Evolutionary conservation across 129 eudicot species (phyloP).

Genomic region (Centaurea solstitialis): DNA sequence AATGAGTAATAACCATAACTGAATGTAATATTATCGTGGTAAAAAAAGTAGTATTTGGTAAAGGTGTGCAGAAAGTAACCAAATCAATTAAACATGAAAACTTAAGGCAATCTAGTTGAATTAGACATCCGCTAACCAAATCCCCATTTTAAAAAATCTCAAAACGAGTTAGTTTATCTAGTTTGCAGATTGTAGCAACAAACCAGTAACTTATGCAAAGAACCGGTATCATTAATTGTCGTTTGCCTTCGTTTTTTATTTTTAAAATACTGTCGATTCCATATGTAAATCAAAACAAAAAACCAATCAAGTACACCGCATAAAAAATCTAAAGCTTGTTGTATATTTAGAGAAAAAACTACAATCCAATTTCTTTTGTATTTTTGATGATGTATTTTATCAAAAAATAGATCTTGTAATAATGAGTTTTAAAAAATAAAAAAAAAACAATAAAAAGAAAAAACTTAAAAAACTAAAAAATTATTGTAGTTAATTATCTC

Average conservation of each 20-base stretch:
- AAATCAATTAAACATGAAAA: not conserved
- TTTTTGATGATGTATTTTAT: not conserved
- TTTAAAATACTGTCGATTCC: not conserved
- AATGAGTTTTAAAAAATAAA: not conserved
- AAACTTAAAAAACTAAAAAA: too few relatives aligned
- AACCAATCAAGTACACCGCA: not conserved
- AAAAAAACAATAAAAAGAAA: not conserved
- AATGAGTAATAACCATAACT: too few relatives aligned
- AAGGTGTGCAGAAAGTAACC: not conserved
- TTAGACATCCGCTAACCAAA: not conserved
- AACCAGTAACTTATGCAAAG: too few relatives aligned
- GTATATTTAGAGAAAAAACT: not conserved
- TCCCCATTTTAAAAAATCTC: not conserved
- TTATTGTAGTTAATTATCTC: conserved; percentile 13
- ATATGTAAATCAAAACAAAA: not conserved
- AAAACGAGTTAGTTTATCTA: too few relatives aligned
- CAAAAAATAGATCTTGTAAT: not conserved
- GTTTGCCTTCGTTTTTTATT: not conserved
- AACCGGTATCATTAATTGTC: not conserved
- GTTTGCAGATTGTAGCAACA: too few relatives aligned
- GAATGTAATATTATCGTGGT: not conserved
- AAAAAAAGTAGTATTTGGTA: not conserved
- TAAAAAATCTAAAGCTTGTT: not conserved
- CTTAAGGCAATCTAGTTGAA: not conserved
- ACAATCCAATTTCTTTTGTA: not conserved